phyloP scores from a whole-genome alignment of 371 early-diverging fungal genomes.

The Mortierella sp. region DNA sequence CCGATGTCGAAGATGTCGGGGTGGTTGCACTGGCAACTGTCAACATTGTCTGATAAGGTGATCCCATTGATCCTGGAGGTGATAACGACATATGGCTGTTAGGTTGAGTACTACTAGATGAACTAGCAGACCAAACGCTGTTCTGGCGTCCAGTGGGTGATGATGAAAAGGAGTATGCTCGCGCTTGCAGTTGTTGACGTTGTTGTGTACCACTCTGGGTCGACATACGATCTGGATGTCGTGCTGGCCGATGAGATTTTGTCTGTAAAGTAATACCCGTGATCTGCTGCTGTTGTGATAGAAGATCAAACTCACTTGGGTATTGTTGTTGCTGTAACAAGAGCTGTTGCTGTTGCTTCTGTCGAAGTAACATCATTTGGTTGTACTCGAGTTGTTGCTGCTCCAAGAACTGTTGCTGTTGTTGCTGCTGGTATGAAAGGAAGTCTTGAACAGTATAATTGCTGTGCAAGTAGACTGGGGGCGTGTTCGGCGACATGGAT shows the following conservation, averaged over 20 bases:
- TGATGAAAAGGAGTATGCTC: not conserved
- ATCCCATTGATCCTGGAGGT: too few relatives aligned
- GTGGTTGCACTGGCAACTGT: too few relatives aligned
- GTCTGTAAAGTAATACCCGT: conserved; percentile 36
- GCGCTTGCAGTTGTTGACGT: conserved; percentile 1
- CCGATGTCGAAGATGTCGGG: too few relatives aligned
- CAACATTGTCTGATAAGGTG: too few relatives aligned
- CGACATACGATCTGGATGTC: conserved; percentile 29
- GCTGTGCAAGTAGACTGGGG: conserved; percentile 19
- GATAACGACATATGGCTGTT: too few relatives aligned
- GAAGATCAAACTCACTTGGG: conserved; percentile 21
- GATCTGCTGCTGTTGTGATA: conserved; percentile 11
- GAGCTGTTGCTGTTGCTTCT: conserved; percentile 27
- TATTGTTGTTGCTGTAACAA: conserved; percentile 23
- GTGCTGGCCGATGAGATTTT: conserved; percentile 33
- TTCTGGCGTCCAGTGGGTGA: too few relatives aligned
- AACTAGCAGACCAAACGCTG: too few relatives aligned
- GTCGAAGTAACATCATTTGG: conserved; percentile 33
- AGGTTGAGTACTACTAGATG: too few relatives aligned
- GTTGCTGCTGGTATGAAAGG: conserved; percentile 52
- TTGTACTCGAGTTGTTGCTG: conserved; percentile 33
- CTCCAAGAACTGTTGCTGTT: conserved; percentile 35
- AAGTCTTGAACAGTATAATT: conserved; percentile 47
- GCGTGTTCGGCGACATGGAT: too few relatives aligned
- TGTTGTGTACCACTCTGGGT: not conserved